phyloP scores from a whole-genome alignment of 2,329 filamentous ascomycete genomes.

The Thyridium curvatum region DNA sequence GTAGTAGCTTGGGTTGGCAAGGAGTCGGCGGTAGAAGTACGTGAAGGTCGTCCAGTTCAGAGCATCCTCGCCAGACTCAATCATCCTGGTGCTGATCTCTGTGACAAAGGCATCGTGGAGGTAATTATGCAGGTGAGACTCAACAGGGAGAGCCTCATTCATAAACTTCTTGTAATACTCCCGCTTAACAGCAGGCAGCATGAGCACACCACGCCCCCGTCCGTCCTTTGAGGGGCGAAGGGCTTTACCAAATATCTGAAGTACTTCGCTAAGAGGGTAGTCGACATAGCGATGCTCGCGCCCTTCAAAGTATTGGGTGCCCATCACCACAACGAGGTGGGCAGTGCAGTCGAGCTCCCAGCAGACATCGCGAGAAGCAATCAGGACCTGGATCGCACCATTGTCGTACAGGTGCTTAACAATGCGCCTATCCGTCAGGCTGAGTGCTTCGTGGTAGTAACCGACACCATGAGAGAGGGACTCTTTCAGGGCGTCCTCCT shows the following conservation, averaged over 20 bases:
- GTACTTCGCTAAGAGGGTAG: constrained; percentile 85
- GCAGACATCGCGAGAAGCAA: constrained; percentile 76
- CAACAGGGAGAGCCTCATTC: constrained; percentile 90
- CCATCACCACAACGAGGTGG: constrained; percentile 93
- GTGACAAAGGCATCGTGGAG: constrained; percentile 95
- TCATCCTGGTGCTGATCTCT: constrained; percentile 93
- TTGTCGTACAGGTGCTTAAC: constrained; percentile 87
- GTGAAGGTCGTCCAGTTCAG: constrained; percentile 99
- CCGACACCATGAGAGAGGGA: constrained; percentile 90
- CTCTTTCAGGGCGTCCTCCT: constrained; percentile 82
- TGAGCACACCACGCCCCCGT: constrained; percentile 84
- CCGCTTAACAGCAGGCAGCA: constrained; percentile 90
- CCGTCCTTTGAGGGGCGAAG: constrained; percentile 73
- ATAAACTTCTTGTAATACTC: constrained; percentile 99
- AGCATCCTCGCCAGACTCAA: constrained; percentile 90
- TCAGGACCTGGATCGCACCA: constrained; percentile 81
- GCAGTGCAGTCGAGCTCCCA: constrained; percentile 90
- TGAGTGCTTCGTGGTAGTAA: constrained; percentile 94
- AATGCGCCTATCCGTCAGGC: constrained; percentile 82
- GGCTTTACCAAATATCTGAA: constrained; percentile 98
- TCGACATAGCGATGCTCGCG: constrained; percentile 96
- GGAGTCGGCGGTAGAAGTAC: constrained; percentile 91
- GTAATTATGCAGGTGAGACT: constrained; percentile 87
- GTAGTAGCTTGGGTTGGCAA: constrained; percentile 97
- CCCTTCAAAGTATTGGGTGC: constrained; percentile 95